A percentile compares a stretch with the other conserved stretches of the same genome.
Evolutionary conservation across 129 eudicot genomes (phyloP).

Genomic region (Artemisia argyi): DNA sequence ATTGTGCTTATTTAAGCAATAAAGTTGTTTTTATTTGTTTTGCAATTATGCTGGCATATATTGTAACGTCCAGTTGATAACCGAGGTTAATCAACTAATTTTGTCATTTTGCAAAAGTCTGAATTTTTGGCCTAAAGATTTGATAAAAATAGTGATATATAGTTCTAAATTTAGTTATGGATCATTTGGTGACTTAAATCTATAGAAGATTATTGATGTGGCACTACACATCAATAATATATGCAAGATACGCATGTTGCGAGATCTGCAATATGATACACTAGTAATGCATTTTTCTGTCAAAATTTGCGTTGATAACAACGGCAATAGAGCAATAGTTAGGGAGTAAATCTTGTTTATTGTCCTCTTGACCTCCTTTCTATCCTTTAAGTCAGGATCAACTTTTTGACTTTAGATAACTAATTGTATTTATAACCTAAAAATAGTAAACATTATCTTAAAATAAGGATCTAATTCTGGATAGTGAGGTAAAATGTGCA

Average conservation of each 20-base stretch:
- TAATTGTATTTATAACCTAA: neutral
- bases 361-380: slow-evolving; percentile 6
- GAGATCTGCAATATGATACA: neutral
- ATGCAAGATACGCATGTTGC: neutral
- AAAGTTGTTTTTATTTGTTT: neutral
- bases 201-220: neutral
- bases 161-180: neutral
- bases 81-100: neutral
- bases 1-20: neutral
- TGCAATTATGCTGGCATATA: neutral
- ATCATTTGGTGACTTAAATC: neutral
- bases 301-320: neutral
- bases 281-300: neutral
- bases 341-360: neutral
- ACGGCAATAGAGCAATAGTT: neutral
- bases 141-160: neutral
- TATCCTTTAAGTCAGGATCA: slow-evolving; percentile 25
- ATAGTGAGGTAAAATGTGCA: neutral
- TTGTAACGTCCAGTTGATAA: neutral
- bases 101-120: neutral
- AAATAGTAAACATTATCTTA: slow-evolving; percentile 2
- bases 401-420: slow-evolving; percentile 14
- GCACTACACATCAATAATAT: neutral
- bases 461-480: slow-evolving; percentile 1
- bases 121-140: neutral